These are phyloP conservation scores for Trametes maxima DNA, from an alignment of 768 basidiomycete genomes.

Conservation along the genomic window DNA sequence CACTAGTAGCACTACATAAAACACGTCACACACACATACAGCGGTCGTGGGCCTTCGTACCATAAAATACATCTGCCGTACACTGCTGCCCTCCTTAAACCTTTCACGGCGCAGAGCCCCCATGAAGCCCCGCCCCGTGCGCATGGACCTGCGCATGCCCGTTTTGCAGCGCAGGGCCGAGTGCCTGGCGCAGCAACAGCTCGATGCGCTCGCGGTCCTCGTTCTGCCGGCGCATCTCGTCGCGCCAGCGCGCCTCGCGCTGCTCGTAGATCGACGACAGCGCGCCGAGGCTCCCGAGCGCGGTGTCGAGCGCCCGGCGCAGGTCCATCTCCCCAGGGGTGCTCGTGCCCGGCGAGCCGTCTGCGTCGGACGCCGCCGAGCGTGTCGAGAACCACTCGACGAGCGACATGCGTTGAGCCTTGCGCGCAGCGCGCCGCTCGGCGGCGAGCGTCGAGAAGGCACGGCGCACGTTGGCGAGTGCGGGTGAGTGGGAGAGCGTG, in stretches of 20 bases:
- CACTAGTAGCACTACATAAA: too few relatives aligned
- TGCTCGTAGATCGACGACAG: conserved; percentile 69
- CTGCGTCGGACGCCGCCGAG: conserved; percentile 43
- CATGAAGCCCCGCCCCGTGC: not conserved
- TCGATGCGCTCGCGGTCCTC: conserved; percentile 72
- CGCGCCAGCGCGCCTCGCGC: conserved; percentile 64
- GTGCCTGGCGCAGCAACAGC: conserved; percentile 63
- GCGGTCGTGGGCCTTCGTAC: too few relatives aligned
- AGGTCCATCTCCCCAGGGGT: conserved; percentile 63
- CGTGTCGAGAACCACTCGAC: conserved; percentile 42
- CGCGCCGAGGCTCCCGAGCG: conserved; percentile 64
- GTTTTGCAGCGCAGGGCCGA: conserved; percentile 37
- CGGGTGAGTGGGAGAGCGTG: conserved; percentile 45
- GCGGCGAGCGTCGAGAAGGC: conserved; percentile 62
- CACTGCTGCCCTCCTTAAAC: not conserved
- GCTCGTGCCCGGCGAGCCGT: conserved; percentile 57
- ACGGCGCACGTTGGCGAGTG: conserved; percentile 54
- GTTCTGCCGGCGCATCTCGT: conserved; percentile 62
- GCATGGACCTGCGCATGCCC: not conserved
- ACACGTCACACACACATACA: too few relatives aligned
- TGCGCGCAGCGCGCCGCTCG: conserved; percentile 51
- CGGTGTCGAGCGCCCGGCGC: conserved; percentile 66
- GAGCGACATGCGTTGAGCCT: conserved; percentile 50
- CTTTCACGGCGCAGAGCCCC: not conserved
- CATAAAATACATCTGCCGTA: too few relatives aligned